These are phyloP conservation scores for Leishmania tarentolae DNA, from an alignment of 208 protist genomes.

Conservation along the genomic window DNA sequence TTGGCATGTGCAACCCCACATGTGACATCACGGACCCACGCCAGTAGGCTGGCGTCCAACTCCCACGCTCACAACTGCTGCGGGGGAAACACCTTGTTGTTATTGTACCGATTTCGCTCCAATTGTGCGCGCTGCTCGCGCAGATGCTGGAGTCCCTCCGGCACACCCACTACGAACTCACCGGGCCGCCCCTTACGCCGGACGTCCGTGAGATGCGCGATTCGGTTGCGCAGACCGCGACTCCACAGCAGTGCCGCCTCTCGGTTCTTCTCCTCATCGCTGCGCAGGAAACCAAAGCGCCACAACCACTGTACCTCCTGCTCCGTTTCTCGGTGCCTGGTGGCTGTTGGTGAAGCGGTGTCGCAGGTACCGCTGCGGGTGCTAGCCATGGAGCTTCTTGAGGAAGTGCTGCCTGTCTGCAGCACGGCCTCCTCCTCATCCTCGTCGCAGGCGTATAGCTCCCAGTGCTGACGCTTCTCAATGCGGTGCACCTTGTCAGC, in stretches of 20 bases:
- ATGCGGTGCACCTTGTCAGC: conserved; percentile 27
- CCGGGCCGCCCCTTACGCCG: conserved; percentile 73
- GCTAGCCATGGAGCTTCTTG: not conserved
- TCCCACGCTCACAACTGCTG: conserved; percentile 34
- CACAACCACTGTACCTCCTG: conserved; percentile 77
- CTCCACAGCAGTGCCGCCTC: conserved; percentile 73
- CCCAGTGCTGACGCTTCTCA: conserved; percentile 42
- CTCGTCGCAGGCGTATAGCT: conserved; percentile 40
- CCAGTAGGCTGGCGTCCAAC: not conserved
- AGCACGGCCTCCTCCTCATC: conserved; percentile 28
- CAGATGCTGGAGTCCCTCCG: conserved; percentile 79
- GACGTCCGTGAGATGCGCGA: conserved; percentile 83
- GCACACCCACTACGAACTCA: conserved; percentile 91
- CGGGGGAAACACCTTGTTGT: conserved; percentile 75
- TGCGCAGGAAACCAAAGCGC: conserved; percentile 82
- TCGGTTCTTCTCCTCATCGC: conserved; percentile 57
- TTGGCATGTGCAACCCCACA: not conserved
- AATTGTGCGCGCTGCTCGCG: conserved; percentile 76
- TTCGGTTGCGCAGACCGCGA: conserved; percentile 53
- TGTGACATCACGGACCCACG: not conserved
- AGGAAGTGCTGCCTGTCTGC: not conserved
- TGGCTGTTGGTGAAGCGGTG: conserved; percentile 2
- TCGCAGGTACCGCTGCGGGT: conserved; percentile 11
- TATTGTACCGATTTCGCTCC: conserved; percentile 78
- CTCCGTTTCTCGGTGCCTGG: conserved; percentile 38